phyloP scores from a whole-genome alignment of 1,139 yeast genomes.

The Yamadazyma taylorii region DNA sequence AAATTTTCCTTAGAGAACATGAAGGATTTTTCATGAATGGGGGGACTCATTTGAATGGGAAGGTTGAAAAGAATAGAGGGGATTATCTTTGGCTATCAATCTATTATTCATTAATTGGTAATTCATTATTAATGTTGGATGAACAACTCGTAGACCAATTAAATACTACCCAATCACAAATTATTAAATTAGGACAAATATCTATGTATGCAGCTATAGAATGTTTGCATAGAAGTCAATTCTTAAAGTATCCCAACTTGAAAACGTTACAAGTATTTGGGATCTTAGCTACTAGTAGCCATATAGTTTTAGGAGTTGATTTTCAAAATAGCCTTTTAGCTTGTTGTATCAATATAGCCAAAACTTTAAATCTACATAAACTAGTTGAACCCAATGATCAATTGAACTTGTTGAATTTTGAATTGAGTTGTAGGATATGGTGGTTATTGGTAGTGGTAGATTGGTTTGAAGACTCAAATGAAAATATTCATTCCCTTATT shows the following conservation, averaged over 20 bases:
- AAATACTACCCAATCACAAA: conserved; percentile 18
- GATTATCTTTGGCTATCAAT: conserved; percentile 29
- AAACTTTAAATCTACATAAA: conserved; percentile 24
- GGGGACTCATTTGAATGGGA: conserved; percentile 9
- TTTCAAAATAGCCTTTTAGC: conserved; percentile 25
- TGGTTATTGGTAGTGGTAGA: conserved; percentile 32
- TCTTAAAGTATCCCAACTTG: conserved; percentile 27
- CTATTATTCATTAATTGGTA: conserved; percentile 31
- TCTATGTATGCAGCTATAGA: conserved; percentile 30
- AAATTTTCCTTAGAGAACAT: conserved; percentile 15
- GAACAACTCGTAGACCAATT: conserved; percentile 19
- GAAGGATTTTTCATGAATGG: conserved; percentile 11
- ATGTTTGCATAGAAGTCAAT: conserved; percentile 32
- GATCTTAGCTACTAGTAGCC: conserved; percentile 26
- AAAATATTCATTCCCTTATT: conserved; percentile 22
- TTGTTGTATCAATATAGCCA: conserved; percentile 25
- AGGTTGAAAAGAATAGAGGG: conserved; percentile 11
- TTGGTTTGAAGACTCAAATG: conserved; percentile 29
- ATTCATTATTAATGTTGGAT: conserved; percentile 29
- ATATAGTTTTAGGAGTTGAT: conserved; percentile 30
- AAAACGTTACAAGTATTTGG: conserved; percentile 27
- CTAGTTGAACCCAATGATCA: conserved; percentile 9
- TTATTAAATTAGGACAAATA: conserved; percentile 25
- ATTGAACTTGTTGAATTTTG: conserved; percentile 19
- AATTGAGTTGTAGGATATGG: conserved; percentile 29